Base-by-base conservation (phyloP, 2,329 filamentous ascomycete genomes). In the Colletotrichum paranaense region DNA sequence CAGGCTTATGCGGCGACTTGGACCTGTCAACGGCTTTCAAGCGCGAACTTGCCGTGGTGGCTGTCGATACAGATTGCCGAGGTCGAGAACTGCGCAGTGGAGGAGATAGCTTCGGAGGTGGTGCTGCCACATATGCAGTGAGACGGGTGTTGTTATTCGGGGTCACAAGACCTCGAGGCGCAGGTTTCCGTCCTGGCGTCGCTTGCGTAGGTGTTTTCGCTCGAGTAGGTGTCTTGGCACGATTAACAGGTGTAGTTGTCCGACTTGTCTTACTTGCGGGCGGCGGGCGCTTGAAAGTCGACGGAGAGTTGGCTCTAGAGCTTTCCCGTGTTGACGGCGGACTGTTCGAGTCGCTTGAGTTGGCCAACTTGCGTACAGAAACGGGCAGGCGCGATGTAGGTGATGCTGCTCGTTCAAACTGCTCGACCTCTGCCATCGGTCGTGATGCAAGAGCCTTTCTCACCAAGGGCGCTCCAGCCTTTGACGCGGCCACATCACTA, bases 1-100 rank as follows among this genome's bases (percentile, higher is more conserved):
- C 80, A 28, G 80, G 73, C 60, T 82, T 82, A 63, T 81, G 78
- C n/a, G 86, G 83, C 5, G 87, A 86, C 62, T 80, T 83, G 22
- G 90, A 86, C 60, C 88, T 86, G 72, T 93, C 92, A 5, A 88
- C 86, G 62, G 90, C 88, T 79, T 88, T 92, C 77, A 92, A 89
- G 70, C 92, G 90, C 46, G 93, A 93, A 67, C 92, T 90, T 38
- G 92, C 87, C n/a, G 93, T 93, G 2, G 89, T 89, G n/a, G 93
- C 93, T 67, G 90, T 87, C 11, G 94, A 94, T 26, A 97, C 92
- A 9, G 93, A 92, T 78, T 94, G 92, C 64, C 94, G 88, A n/a
- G 94, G 94, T 55, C 94, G 88, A 55, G 94, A 97, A 79, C 94
- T 97, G 79, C 95, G 90, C 62, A 97, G 84, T 11, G 92, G 91